Percentiles rank a stretch among this genome's conserved stretches.
Conservation (phyloP, 1,284 basidiomycete genomes). For the Peniophora sp. region DNA sequence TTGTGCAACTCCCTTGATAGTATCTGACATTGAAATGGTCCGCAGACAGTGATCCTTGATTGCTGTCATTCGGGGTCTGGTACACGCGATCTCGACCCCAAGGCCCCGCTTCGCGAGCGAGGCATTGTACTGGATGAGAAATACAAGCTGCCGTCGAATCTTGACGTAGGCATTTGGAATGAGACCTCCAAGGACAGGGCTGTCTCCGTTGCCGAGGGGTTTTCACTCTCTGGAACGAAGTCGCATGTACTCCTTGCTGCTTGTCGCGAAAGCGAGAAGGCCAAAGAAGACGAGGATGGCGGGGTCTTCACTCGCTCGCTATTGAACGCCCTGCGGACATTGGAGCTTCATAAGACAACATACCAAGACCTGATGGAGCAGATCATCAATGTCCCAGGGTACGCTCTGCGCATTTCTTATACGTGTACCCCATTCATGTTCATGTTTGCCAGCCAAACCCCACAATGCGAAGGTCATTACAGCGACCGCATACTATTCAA, state of each 20-base stretch:
- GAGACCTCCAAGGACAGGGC: constrained; percentile 8
- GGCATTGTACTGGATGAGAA: constrained; percentile 10
- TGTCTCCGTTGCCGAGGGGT: constrained; percentile 12
- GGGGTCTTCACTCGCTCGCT: constrained; percentile 24
- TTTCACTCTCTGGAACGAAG: constrained; percentile 15
- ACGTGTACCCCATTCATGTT: background rate
- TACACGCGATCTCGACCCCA: constrained; percentile 7
- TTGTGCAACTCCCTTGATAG: background rate
- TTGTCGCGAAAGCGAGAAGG: constrained; percentile 22
- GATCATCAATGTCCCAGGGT: constrained; percentile 21
- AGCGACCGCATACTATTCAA: constrained; percentile 23
- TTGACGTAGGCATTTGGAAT: constrained; percentile 15
- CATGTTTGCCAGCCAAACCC: constrained; percentile 18
- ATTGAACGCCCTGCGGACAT: constrained; percentile 15
- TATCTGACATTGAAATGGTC: background rate
- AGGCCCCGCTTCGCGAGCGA: constrained; percentile 10
- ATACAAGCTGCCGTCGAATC: constrained; percentile 13
- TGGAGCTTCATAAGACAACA: constrained; percentile 17
- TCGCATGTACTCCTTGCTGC: constrained; percentile 31
- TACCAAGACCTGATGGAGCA: constrained; percentile 23
- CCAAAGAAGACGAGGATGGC: constrained; percentile 19
- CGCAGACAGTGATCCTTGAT: constrained; percentile 30
- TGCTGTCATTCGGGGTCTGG: constrained; percentile 28
- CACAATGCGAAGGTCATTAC: constrained; percentile 24
- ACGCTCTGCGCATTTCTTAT: background rate